Base-by-base conservation (phyloP, 2,329 filamentous ascomycete genomes). In the Colletotrichum magnum region DNA sequence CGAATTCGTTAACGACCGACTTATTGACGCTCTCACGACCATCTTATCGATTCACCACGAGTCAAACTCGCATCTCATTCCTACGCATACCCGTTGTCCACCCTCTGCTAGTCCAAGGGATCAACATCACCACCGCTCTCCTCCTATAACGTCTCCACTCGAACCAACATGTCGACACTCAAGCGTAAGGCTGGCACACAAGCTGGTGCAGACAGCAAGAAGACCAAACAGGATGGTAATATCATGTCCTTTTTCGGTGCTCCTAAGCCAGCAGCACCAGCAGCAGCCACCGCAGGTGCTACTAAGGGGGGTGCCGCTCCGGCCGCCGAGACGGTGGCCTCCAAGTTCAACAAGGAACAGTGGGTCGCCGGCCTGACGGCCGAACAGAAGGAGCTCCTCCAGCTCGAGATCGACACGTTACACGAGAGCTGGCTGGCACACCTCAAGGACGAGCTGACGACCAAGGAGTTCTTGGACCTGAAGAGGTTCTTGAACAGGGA, bases 341-440 rank as follows among this genome's bases (percentile, higher is more conserved):
- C 79, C 66, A 93, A 89, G 73, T 98, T 98, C 78, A 88, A 98
- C 85, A 98, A 97, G 84, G 89, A 89, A 53, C 94, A 93, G 81
- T 99, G 96, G 96, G 86, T 95, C n/a, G 88, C 89, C 21, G 88
- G 89, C 66, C 86, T 99, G 71, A 94, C 89, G 0, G 81, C 88
- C 0, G 96, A 99, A 82, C 94, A 98, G 80, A 94, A 90, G 77
- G 87, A 92, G 60, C 85, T 98, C 54, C 87, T 99, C 57, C 86
- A 93, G 77, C 87, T 99, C 48, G 96, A 99, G 83, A 97, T 99
- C 74, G 90, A 97, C 52, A 98, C 95, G 0, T 84, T 99, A 70
- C 89, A 98, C 77, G 93, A 95, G 69, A 97, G 92, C 83, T 99
- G 96, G 95, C 86, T 99, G 71, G 90, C 91, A 16, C 90, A 93